Evolutionary conservation across 805 yeast species (phyloP).

Genomic region (Lipomyces kockii): DNA sequence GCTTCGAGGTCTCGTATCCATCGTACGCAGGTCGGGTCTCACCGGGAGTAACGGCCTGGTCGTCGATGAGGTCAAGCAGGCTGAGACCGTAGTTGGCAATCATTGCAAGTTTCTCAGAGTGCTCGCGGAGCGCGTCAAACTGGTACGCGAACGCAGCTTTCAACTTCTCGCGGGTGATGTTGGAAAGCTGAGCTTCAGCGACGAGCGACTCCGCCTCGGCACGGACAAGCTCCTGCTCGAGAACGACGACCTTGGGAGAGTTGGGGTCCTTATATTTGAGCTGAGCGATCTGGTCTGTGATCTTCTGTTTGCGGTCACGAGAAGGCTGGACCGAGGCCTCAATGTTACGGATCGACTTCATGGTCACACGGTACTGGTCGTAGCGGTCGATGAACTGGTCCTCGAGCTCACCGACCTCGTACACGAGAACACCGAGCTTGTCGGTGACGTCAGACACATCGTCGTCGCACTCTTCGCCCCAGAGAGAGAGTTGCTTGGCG

Average conservation of each 20-base stretch:
- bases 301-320: constrained; percentile 96
- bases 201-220: constrained; percentile 99
- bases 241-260: constrained; percentile 90
- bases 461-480: constrained; percentile 99
- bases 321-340: constrained; percentile 98
- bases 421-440: constrained; percentile 92
- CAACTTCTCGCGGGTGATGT: constrained; percentile 96
- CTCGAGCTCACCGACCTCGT: constrained; percentile 96
- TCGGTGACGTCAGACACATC: constrained; percentile 97
- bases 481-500: constrained; percentile 92
- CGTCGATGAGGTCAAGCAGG: constrained; percentile 90
- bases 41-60: constrained; percentile 98
- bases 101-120: constrained; percentile 92
- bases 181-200: constrained; percentile 98
- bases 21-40: constrained; percentile 98
- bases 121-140: constrained; percentile 93
- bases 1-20: constrained; percentile 97
- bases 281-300: constrained; percentile 96
- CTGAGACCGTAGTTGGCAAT: constrained; percentile 99
- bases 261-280: constrained; percentile 98
- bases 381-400: constrained; percentile 98
- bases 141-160: constrained; percentile 97
- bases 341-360: constrained; percentile 92
- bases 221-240: constrained; percentile 98
- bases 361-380: constrained; percentile 95